Conservation (phyloP, 2,329 filamentous ascomycete species). For the Talaromyces albobiverticillius region DNA sequence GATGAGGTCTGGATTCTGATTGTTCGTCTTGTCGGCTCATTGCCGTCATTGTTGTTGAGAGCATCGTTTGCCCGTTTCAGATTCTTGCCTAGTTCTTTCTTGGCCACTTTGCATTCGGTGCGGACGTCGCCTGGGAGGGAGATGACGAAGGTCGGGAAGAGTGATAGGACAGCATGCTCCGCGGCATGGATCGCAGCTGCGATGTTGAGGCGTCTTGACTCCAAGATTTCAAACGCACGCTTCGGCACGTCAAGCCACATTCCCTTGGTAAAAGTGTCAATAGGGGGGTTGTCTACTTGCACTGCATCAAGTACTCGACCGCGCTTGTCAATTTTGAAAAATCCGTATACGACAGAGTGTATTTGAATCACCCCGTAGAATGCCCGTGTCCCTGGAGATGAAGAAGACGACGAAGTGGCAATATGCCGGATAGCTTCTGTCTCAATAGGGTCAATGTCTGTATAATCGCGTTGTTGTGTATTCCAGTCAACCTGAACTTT, state of each 20-base stretch:
- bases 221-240: slow-evolving; percentile 73
- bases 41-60: background rate
- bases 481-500: slow-evolving; percentile 92
- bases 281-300: slow-evolving; percentile 87
- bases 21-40: background rate
- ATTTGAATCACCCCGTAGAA: slow-evolving; percentile 87
- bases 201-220: slow-evolving; percentile 69
- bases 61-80: slow-evolving; percentile 30
- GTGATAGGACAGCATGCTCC: slow-evolving; percentile 81
- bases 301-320: slow-evolving; percentile 86
- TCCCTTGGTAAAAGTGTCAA: slow-evolving; percentile 78
- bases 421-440: slow-evolving; percentile 83
- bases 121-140: slow-evolving; percentile 86
- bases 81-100: slow-evolving; percentile 78
- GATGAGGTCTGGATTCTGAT: slow-evolving; percentile 8
- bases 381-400: slow-evolving; percentile 58
- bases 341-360: slow-evolving; percentile 86
- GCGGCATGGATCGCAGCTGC: slow-evolving; percentile 92
- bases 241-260: slow-evolving; percentile 95
- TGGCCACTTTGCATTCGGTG: slow-evolving; percentile 86
- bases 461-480: slow-evolving; percentile 88
- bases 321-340: slow-evolving; percentile 91
- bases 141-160: slow-evolving; percentile 89
- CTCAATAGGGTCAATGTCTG: slow-evolving; percentile 89
- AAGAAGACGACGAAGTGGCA: slow-evolving; percentile 50